Evolutionary conservation across 148 eudicot genomes (phyloP).

Genomic region (Silene conica): DNA sequence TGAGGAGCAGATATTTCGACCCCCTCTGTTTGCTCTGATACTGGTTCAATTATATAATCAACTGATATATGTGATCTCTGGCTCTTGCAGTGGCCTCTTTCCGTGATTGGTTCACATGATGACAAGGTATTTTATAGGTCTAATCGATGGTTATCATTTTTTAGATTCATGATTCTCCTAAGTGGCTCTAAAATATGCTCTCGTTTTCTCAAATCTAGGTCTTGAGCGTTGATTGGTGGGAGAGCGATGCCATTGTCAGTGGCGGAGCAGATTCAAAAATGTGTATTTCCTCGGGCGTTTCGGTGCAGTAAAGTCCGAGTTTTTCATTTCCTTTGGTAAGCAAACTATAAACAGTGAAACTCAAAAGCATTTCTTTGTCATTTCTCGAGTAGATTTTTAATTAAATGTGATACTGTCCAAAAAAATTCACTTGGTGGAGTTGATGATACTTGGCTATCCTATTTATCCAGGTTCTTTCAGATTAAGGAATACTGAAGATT

Average conservation of each 20-base stretch:
- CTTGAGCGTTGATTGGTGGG: conserved; percentile 93
- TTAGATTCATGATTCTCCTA: not conserved
- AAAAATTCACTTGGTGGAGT: not conserved
- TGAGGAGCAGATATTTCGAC: not conserved
- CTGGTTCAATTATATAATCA: not conserved
- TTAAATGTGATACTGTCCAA: not conserved
- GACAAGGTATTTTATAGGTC: conserved; percentile 59
- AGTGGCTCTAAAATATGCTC: not conserved
- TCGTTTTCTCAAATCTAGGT: conserved; percentile 41
- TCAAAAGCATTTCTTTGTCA: no score
- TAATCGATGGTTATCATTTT: not conserved
- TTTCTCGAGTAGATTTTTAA: no score
- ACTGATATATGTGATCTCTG: conserved; percentile 11
- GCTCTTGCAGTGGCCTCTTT: conserved; percentile 81
- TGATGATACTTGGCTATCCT: not conserved
- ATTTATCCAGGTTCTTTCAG: not conserved
- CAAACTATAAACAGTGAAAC: no score
- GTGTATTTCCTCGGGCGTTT: conserved; percentile 62
- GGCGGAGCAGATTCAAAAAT: conserved; percentile 93
- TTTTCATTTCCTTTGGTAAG: conserved; percentile 18
- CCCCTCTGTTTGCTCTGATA: not conserved
- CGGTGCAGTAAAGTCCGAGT: conserved; percentile 39
- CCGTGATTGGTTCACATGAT: conserved; percentile 69
- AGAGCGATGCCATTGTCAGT: conserved; percentile 65
- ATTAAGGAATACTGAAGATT: not conserved